phyloP scores from a whole-genome alignment of 495 filamentous ascomycete species.

The Glarea lozoyensis region DNA sequence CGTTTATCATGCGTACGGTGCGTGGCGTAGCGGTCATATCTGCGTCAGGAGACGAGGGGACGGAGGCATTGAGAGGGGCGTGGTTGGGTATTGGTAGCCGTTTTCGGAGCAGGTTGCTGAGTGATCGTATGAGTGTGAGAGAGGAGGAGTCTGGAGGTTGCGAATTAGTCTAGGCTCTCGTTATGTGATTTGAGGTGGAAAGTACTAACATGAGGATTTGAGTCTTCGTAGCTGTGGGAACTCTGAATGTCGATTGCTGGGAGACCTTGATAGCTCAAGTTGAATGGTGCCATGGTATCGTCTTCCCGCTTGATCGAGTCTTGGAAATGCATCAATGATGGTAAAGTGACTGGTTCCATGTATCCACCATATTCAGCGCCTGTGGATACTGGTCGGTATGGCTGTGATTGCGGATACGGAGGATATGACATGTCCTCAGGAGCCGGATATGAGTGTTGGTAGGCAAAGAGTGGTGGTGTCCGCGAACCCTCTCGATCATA shows the following conservation, averaged over 20 bases:
- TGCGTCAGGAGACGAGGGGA: conserved; percentile 36
- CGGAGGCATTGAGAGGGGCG: conserved; percentile 58
- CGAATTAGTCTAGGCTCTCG: conserved; percentile 4
- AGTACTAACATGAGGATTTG: conserved; percentile 63
- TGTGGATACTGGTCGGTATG: conserved; percentile 55
- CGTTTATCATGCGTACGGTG: too few species aligned
- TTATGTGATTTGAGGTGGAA: conserved; percentile 10
- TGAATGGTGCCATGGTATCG: conserved; percentile 57
- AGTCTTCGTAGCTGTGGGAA: conserved; percentile 51
- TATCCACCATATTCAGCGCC: conserved; percentile 59
- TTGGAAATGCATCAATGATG: conserved; percentile 54
- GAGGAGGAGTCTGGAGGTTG: conserved; percentile 67
- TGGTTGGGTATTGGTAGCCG: conserved; percentile 54
- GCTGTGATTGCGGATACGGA: conserved; percentile 49
- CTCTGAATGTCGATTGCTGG: conserved; percentile 64
- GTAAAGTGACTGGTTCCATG: conserved; percentile 55
- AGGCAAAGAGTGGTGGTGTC: conserved; percentile 66
- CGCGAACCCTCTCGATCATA: conserved; percentile 53
- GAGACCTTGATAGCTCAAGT: conserved; percentile 65
- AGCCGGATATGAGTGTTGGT: conserved; percentile 59
- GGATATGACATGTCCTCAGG: conserved; percentile 59
- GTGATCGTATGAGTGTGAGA: conserved; percentile 73
- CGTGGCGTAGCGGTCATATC: too few species aligned
- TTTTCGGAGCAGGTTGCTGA: conserved; percentile 54
- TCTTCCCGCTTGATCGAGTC: conserved; percentile 53